Conservation (phyloP, 352 stramenopile genomes). For the Phytophthora palmivora region DNA sequence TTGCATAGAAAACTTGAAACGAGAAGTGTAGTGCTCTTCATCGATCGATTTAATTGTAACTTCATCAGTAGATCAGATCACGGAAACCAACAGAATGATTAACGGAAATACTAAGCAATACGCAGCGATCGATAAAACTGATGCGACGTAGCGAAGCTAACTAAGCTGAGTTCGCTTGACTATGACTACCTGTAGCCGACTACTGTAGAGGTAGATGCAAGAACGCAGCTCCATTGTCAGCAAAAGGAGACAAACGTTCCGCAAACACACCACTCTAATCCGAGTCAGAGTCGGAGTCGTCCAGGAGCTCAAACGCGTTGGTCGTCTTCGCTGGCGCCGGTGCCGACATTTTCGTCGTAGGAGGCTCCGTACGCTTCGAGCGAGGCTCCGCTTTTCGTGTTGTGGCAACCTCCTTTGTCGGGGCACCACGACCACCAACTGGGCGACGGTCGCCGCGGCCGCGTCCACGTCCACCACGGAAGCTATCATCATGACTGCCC, state of each 20-base stretch:
- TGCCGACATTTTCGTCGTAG: slow-evolving; percentile 58
- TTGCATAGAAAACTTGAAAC: slow-evolving; percentile 23
- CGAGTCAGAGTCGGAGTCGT: slow-evolving; percentile 82
- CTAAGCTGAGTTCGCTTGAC: slow-evolving; percentile 32
- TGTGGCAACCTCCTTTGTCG: slow-evolving; percentile 34
- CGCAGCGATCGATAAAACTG: slow-evolving; percentile 38
- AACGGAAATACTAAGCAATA: slow-evolving; percentile 36
- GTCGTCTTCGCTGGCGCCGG: slow-evolving; percentile 66
- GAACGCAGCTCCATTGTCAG: slow-evolving; percentile 15
- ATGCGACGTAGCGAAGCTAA: slow-evolving; percentile 31
- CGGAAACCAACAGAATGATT: slow-evolving; percentile 10
- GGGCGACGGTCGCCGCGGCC: slow-evolving; percentile 47
- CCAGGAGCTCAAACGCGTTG: slow-evolving; percentile 69
- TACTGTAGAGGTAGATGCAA: slow-evolving; percentile 20
- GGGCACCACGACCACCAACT: slow-evolving; percentile 30
- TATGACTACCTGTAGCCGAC: slow-evolving; percentile 34
- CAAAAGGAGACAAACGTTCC: slow-evolving; percentile 20
- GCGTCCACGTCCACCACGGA: slow-evolving; percentile 48
- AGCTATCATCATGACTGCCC: slow-evolving; percentile 30
- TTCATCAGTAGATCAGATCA: neutral
- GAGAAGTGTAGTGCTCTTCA: slow-evolving; percentile 26
- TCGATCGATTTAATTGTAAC: slow-evolving; percentile 11
- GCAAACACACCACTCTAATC: slow-evolving; percentile 34
- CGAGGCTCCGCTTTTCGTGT: slow-evolving; percentile 59
- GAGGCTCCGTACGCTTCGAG: slow-evolving; percentile 53